Base-by-base conservation (phyloP, 805 yeast genomes). In the Barnettozyma pratensis region DNA sequence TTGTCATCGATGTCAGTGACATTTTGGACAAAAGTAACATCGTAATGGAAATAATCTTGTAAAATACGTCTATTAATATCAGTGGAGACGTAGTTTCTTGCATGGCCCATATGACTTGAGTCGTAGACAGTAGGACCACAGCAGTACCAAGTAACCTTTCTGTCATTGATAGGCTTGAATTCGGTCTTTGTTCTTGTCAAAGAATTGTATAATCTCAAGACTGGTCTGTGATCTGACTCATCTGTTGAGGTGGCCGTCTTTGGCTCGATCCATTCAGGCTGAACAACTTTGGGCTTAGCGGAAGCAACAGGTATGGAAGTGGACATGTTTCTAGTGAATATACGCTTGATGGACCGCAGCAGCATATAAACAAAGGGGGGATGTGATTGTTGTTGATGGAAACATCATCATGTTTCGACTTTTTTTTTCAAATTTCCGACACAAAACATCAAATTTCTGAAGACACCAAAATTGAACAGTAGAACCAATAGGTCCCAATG, bases 101-200 rank as follows among this genome's bases (percentile, higher is more conserved):
- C 99, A 66, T 94, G 99, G 26, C 99, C 99, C 97, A 94, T 90
- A 64, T 94, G 99, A 45, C 91, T 80, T 34, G 94, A 81, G 68
- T 94, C 96, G 63, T 94, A 94, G 12, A 94, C 99, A 0, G 99
- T 94, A 10, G 99, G 99, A 6, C 99, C 99, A 76, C 99, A 94
- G 49, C 90, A 87, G 71, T 94, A 94, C 99, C 99, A 94, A 1
- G 90, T 77, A 44, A 94, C 86, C 50, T 76, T 78, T 51, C 79
- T 77, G 3, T 79, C 77, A 29, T 72, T 69, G 48, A 73, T 68
- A 3, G 98, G 95, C n/a, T 81, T 66, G 59, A 94, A 92, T 49
- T 74, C 85, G 37, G 80, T 87, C 62, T 92, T 92, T 32, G 80
- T 67, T 58, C 95, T 75, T 4, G 98, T 92, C 57, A 92, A 74